Base-by-base conservation (phyloP, 1,139 yeast genomes). In the Blastobotrys serpentis region DNA sequence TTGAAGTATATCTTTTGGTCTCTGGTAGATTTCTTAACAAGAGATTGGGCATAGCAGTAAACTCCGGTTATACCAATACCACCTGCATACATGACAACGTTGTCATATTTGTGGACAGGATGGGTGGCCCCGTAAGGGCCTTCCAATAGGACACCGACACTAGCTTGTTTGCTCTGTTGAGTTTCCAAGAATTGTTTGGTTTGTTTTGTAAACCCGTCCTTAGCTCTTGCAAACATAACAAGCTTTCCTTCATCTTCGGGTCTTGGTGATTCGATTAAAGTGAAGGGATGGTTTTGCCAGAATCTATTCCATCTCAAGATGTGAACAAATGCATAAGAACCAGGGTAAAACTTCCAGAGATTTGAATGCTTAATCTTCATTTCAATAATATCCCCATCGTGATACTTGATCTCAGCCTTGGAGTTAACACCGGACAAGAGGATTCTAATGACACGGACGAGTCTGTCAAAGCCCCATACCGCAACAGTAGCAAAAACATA, bases 21-120 rank as follows among this genome's bases (percentile, higher is more conserved):
- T 48, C 26, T 29, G 49, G 11, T 36, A 46, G 36, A 29, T 51
- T 46, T 33, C 16, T 46, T 25, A 49, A 44, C 32, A 34, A 41
- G 43, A 55, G 53, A 44, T n/a, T 26, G 41, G 6, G 63, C 56
- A 44, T 62, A 62, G 2, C 61, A 48, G 60, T 63, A 58, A 2
- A 58, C 52, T 0, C 82, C 81, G 1, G 90, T 82, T 50, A 84
- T 71, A 59, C 90, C 92, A 53, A 81, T 82, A 49, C 88, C 87
- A 53, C 86, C 82, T 2, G 81, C 77, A 49, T 82, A 56, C 50
- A 82, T 69, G 3, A 80, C 63, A 8, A 72, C 62, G 46, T 75
- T 75, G 46, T 77, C 77, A 60, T 74, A 81, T 50, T 73, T 72
- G 46, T 71, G 70, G 46, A 78, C 49, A 63, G 84, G 73, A 53